Evolutionary conservation across 805 yeast species (phyloP).

Genomic region (Candida saitoana): DNA sequence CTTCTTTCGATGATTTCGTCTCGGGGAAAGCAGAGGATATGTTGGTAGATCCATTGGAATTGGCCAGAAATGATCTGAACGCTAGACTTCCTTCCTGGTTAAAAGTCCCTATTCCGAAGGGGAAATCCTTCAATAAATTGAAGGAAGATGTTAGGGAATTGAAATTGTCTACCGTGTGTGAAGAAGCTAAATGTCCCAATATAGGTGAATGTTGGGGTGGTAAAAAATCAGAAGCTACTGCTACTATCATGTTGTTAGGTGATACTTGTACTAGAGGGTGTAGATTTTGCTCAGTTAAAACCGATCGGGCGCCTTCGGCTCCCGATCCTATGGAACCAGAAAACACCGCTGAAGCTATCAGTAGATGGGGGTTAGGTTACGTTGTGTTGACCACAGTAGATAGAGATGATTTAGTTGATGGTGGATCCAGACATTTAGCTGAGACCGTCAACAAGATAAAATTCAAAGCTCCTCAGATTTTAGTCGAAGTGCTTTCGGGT

Average conservation of each 20-base stretch:
- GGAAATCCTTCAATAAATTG: constrained; percentile 72
- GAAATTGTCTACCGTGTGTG: constrained; percentile 92
- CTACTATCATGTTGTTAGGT: constrained; percentile 96
- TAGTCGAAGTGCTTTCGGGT: constrained; percentile 92
- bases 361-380: constrained; percentile 97
- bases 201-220: constrained; percentile 99
- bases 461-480: constrained; percentile 80
- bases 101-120: constrained; percentile 95
- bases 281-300: constrained; percentile 94
- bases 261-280: constrained; percentile 99
- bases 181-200: constrained; percentile 98
- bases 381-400: constrained; percentile 97
- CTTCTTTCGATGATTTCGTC: constrained; percentile 89
- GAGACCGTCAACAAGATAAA: constrained; percentile 84
- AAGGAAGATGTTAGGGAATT: constrained; percentile 85
- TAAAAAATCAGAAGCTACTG: constrained; percentile 86
- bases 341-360: constrained; percentile 94
- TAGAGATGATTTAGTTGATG: constrained; percentile 89
- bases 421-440: constrained; percentile 88
- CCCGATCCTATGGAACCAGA: constrained; percentile 97
- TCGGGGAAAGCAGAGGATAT: constrained; percentile 71
- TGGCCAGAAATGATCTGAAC: constrained; percentile 62
- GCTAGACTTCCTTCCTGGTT: constrained; percentile 88
- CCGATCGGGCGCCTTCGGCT: constrained; percentile 79
- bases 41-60: constrained; percentile 70